Percentiles rank a stretch among this genome's conserved stretches.
phyloP scores from a whole-genome alignment of 2,329 filamentous ascomycete species.

The Alternaria longipes region DNA sequence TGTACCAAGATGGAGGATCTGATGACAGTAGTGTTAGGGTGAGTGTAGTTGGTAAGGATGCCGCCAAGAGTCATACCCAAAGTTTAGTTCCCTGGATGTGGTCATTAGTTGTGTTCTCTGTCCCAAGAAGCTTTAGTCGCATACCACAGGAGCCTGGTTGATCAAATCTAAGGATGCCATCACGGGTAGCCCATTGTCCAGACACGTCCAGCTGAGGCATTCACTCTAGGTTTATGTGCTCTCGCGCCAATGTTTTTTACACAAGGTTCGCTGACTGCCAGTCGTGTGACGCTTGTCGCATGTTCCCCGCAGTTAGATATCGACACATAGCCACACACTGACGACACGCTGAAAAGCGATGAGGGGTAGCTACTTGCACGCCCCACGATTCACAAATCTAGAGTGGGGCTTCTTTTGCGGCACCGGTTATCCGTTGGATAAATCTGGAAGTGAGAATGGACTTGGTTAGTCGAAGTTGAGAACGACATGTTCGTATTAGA shows the following conservation, averaged over 20 bases:
- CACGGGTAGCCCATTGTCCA: background rate
- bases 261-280: background rate
- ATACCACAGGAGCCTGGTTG: slow-evolving; percentile 31
- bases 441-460: background rate
- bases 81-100: slow-evolving; percentile 45
- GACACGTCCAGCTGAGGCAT: background rate
- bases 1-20: slow-evolving; percentile 48
- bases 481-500: background rate
- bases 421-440: background rate
- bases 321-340: background rate
- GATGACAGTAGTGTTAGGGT: background rate
- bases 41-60: background rate
- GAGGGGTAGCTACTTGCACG: background rate
- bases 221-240: background rate
- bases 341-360: background rate
- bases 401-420: background rate
- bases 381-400: background rate
- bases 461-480: background rate
- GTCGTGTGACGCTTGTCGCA: background rate
- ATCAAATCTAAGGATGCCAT: slow-evolving; percentile 27
- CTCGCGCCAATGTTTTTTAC: background rate
- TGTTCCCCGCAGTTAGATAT: background rate
- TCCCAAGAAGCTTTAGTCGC: background rate
- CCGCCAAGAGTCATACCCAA: slow-evolving; percentile 34
- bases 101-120: background rate